Evolutionary conservation across 2,329 filamentous ascomycete genomes (phyloP).

Genomic region (Salinomyces thailandicus): DNA sequence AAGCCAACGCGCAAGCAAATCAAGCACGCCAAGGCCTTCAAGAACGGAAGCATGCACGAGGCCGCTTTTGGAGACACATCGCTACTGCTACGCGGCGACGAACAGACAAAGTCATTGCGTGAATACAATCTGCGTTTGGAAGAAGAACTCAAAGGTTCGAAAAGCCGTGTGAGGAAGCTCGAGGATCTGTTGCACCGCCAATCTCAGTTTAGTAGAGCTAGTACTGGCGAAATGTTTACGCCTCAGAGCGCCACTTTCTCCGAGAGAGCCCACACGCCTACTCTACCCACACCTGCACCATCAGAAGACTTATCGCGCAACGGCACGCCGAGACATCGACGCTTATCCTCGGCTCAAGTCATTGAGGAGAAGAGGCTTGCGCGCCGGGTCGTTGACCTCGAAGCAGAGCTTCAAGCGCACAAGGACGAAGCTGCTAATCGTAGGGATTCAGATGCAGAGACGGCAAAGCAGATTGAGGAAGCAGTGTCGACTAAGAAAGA

Average conservation of each 20-base stretch:
- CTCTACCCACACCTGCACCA: conserved; percentile 9
- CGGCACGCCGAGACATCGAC: conserved; percentile 30
- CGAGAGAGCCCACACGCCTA: conserved; percentile 9
- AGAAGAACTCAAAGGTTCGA: conserved; percentile 67
- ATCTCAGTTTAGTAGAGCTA: conserved; percentile 41
- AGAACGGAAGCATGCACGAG: conserved; percentile 91
- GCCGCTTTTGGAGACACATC: conserved; percentile 79
- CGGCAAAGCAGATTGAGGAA: conserved; percentile 65
- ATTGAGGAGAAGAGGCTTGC: conserved; percentile 53
- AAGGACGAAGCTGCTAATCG: conserved; percentile 55
- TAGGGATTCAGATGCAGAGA: conserved; percentile 47
- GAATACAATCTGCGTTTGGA: conserved; percentile 48
- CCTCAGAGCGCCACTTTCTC: conserved; percentile 16
- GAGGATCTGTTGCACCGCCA: conserved; percentile 90
- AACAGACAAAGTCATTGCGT: conserved; percentile 53
- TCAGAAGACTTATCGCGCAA: conserved; percentile 16
- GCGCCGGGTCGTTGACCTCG: conserved; percentile 56
- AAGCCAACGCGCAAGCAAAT: conserved; percentile 76
- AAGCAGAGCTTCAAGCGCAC: conserved; percentile 66
- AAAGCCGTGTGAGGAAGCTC: conserved; percentile 80
- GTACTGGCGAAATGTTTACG: conserved; percentile 26
- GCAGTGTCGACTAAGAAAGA: conserved; percentile 87
- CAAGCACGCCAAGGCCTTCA: conserved; percentile 84
- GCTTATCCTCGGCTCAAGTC: conserved; percentile 52
- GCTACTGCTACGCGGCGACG: conserved; percentile 73